Evolutionary conservation across 495 filamentous ascomycete genomes (phyloP), one percentile per base, ranked within the genome.

Genomic region (Amniculicola lignicola): DNA sequence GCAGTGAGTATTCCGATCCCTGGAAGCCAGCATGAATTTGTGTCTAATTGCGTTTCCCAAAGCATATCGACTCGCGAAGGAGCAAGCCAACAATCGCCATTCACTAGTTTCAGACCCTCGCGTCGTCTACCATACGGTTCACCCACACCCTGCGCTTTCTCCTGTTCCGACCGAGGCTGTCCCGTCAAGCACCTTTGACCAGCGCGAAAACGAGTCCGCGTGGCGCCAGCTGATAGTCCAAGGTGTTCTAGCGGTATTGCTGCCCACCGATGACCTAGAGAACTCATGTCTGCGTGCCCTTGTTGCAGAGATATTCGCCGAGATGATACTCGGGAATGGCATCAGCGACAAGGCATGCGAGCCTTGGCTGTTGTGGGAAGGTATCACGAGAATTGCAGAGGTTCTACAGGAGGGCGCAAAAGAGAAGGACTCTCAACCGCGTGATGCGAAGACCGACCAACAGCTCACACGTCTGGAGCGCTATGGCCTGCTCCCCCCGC

Each of bases 221-320:
- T 95, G 93, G 72, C 82, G 89, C 67, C 87, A 89, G 64, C 71
- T 95, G 57, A 73, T 96, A 11, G 88, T 87, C 14, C 82, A 88
- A 58, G 86, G 82, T 3, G 77, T 86, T 38, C 73, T 98, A 38
- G 85, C 89, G 3, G 73, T 95, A 37, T 75, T 97, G 21, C 77
- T 98, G 27, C 93, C 93, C 4, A 93, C 88, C 15, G 91, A 96
- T 66, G 91, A 97, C 62, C 78, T 97, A 9, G 83, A 90, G 63
- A 96, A 94, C 69, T 80, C 76, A 41, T 95, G 89, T 66, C 73
- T 96, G 63, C 82, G 87, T 15, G 76, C 85, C 6, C 75, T 98
- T 41, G 84, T 96, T 50, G 80, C 82, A 35, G 90, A 96, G 69
- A 81, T 96, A 22, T 73, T 97, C 40, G 87, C 88, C 5, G 87